Conservation (phyloP, 768 basidiomycete species). For the Amanita muscaria region DNA sequence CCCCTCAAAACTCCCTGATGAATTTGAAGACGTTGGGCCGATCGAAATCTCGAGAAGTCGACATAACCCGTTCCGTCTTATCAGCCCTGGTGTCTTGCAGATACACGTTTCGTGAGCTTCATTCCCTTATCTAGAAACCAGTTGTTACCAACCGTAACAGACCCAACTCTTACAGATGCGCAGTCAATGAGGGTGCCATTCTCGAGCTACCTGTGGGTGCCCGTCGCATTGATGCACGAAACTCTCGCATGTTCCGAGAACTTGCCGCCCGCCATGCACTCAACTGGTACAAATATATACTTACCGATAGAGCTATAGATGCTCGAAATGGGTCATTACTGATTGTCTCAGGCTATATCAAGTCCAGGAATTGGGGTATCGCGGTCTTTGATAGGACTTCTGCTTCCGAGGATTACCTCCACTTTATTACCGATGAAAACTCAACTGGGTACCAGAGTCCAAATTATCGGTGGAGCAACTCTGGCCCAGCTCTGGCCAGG, state of each 20-base stretch:
- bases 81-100: too few species aligned
- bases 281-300: conserved; percentile 13
- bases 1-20: too few species aligned
- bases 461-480: not conserved
- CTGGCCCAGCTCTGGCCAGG: not conserved
- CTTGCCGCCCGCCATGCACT: conserved; percentile 10
- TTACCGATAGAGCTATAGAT: conserved; percentile 5
- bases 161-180: conserved; percentile 8
- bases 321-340: conserved; percentile 12
- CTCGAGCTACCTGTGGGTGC: conserved; percentile 12
- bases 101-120: too few species aligned
- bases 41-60: too few species aligned
- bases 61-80: too few species aligned
- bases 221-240: not conserved
- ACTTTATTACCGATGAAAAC: not conserved
- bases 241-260: conserved; percentile 6
- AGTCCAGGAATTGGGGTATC: conserved; percentile 11
- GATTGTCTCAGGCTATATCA: conserved; percentile 15
- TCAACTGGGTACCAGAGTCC: too few species aligned
- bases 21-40: too few species aligned
- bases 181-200: conserved; percentile 9
- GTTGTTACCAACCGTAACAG: too few species aligned
- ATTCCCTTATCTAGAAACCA: too few species aligned
- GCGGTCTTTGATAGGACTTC: conserved; percentile 4
- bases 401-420: not conserved